A percentile compares a stretch with the other conserved stretches of the same genome.
These are phyloP conservation scores for Zostera marina DNA, from an alignment of 116 monocot species.

Conservation along the genomic window DNA sequence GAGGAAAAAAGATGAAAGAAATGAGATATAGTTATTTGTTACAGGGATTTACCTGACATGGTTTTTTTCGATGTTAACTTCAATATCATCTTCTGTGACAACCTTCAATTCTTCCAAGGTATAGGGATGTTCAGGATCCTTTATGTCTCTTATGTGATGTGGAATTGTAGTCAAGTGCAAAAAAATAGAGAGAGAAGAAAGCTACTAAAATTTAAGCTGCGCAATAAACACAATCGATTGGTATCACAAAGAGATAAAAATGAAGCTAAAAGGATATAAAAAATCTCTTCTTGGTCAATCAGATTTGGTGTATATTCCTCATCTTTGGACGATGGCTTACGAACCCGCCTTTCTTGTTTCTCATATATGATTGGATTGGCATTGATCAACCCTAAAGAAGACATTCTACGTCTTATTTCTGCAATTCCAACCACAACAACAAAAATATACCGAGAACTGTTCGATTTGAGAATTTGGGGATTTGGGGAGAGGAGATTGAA, in stretches of 20 bases:
- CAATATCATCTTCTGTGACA: slow-evolving; percentile 72
- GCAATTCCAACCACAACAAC: too few species aligned
- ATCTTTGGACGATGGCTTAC: slow-evolving; percentile 12
- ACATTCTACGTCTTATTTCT: too few species aligned
- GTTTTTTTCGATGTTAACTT: slow-evolving; percentile 32
- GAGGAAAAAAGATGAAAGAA: background rate
- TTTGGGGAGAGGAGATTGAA: too few species aligned
- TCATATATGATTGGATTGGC: slow-evolving; percentile 68
- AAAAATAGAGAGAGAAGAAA: background rate
- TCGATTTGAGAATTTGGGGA: too few species aligned
- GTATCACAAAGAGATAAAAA: too few species aligned
- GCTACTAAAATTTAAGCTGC: background rate
- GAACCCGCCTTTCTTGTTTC: slow-evolving; percentile 41
- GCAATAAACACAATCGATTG: background rate
- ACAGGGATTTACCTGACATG: slow-evolving; percentile 30
- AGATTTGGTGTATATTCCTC: slow-evolving; percentile 53
- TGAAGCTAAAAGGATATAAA: slow-evolving; percentile 61
- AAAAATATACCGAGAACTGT: too few species aligned
- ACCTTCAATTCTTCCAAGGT: slow-evolving; percentile 85
- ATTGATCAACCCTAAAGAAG: slow-evolving; percentile 38
- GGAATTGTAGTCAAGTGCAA: slow-evolving; percentile 3
- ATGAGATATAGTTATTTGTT: background rate
- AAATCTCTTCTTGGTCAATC: slow-evolving; percentile 78
- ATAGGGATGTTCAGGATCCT: slow-evolving; percentile 93
- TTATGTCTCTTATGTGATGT: slow-evolving; percentile 98